Percentiles rank a stretch among this genome's conserved stretches.
These are phyloP conservation scores for Cymbopogon flexuosus DNA, from an alignment of 202 grass and related monocot species.

Conservation along the genomic window DNA sequence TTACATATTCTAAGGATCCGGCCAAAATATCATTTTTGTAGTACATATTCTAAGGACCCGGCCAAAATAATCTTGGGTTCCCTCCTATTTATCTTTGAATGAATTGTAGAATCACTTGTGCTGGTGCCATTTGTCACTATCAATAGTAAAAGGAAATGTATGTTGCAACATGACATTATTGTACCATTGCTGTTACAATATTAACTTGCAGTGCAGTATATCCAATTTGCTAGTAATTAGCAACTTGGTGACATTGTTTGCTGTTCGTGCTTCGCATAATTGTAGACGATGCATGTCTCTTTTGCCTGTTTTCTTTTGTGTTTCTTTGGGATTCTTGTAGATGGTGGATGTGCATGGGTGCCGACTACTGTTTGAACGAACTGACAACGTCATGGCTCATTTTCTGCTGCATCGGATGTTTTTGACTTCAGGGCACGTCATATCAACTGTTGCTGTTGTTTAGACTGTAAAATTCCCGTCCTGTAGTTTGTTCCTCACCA, in stretches of 20 bases:
- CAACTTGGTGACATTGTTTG: background rate
- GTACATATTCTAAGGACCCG: background rate
- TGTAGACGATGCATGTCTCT: background rate
- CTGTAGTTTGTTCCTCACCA: background rate
- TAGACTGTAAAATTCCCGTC: background rate
- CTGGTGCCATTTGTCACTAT: background rate
- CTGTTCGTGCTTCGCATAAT: background rate
- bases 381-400: background rate
- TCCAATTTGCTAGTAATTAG: background rate
- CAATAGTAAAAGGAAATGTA: background rate
- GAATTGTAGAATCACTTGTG: background rate
- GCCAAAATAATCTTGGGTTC: background rate
- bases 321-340: slow-evolving; percentile 37
- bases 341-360: slow-evolving; percentile 18
- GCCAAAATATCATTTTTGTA: background rate
- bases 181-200: background rate
- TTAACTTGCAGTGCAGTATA: background rate
- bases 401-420: background rate
- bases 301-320: background rate
- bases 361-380: background rate
- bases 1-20: background rate
- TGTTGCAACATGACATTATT: background rate
- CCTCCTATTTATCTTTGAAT: background rate
- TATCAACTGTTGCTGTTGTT: background rate
- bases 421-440: background rate